A percentile compares a stretch with the other conserved stretches of the same genome.
phyloP scores from a whole-genome alignment of 208 protist species.

The Crithidia mellificae region DNA sequence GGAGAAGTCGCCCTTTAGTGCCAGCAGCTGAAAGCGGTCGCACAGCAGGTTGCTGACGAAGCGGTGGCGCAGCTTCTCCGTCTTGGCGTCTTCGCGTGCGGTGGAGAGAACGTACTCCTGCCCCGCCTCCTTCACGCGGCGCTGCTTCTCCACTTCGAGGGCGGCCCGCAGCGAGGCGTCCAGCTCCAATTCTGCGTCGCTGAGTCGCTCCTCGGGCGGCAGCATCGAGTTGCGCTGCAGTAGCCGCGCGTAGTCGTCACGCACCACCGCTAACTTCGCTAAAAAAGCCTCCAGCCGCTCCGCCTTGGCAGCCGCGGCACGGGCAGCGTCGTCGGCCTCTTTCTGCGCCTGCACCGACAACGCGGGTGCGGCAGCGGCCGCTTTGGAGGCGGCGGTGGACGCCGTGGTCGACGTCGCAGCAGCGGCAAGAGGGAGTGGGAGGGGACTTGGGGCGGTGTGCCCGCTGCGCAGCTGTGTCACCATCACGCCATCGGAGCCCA shows the following conservation, averaged over 20 bases:
- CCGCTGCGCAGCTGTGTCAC: conserved; percentile 75
- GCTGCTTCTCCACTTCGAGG: conserved; percentile 71
- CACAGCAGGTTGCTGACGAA: conserved; percentile 92
- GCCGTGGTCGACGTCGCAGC: not conserved
- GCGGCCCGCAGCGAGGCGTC: conserved; percentile 80
- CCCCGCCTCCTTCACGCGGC: conserved; percentile 68
- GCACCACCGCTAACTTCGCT: conserved; percentile 57
- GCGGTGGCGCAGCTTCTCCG: conserved; percentile 83
- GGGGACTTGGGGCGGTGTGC: conserved; percentile 11
- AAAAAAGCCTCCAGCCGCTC: conserved; percentile 76
- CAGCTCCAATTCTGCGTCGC: conserved; percentile 73
- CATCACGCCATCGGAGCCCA: conserved; percentile 89
- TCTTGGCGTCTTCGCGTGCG: conserved; percentile 80
- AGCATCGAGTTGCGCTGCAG: conserved; percentile 71
- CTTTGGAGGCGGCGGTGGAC: not conserved
- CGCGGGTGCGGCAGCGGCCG: conserved; percentile 16
- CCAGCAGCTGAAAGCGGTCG: conserved; percentile 89
- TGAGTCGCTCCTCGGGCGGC: conserved; percentile 50
- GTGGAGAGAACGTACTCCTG: conserved; percentile 78
- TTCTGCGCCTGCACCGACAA: conserved; percentile 93
- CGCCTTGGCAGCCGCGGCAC: conserved; percentile 60
- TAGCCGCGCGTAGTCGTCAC: conserved; percentile 66
- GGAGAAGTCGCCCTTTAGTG: conserved; percentile 65
- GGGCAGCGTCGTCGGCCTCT: conserved; percentile 87
- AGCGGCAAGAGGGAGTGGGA: not conserved